Evolutionary conservation across 1,139 yeast species (phyloP).

Genomic region (Yamadazyma atmosphaerica): DNA sequence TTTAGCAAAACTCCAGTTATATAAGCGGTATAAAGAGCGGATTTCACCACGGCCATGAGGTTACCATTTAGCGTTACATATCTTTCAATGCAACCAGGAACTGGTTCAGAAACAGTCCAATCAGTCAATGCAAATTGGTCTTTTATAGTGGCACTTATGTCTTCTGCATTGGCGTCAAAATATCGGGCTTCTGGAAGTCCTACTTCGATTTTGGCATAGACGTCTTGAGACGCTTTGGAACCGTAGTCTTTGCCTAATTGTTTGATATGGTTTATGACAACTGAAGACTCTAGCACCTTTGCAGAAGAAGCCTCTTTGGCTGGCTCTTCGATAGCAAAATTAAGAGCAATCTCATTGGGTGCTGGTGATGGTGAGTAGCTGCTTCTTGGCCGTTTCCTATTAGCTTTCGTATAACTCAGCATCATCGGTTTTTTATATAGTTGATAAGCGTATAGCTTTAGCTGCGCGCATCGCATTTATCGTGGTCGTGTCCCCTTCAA

Average conservation of each 20-base stretch:
- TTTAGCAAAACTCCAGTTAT: slow-evolving; percentile 25
- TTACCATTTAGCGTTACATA: slow-evolving; percentile 29
- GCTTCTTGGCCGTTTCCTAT: not conserved
- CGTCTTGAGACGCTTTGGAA: slow-evolving; percentile 5
- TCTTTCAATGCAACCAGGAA: slow-evolving; percentile 30
- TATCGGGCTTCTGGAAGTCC: slow-evolving; percentile 29
- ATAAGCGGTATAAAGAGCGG: slow-evolving; percentile 25
- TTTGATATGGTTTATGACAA: slow-evolving; percentile 6
- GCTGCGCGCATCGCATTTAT: no score
- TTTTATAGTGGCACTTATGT: slow-evolving; percentile 11
- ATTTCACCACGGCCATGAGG: slow-evolving; percentile 20
- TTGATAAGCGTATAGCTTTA: no score
- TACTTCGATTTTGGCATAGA: slow-evolving; percentile 22
- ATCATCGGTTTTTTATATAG: no score
- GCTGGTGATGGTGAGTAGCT: not conserved
- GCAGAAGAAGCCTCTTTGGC: not conserved
- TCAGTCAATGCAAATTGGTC: slow-evolving; percentile 22
- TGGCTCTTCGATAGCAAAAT: not conserved
- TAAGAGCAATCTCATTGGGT: not conserved
- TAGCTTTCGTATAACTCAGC: no score
- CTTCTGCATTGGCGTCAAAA: slow-evolving; percentile 18
- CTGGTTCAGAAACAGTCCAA: slow-evolving; percentile 20
- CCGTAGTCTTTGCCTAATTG: slow-evolving; percentile 8
- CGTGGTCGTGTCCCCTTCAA: no score
- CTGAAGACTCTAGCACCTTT: slow-evolving; percentile 2